Conservation (phyloP, 2,329 filamentous ascomycete genomes). For the Paramyrothecium roridum region DNA sequence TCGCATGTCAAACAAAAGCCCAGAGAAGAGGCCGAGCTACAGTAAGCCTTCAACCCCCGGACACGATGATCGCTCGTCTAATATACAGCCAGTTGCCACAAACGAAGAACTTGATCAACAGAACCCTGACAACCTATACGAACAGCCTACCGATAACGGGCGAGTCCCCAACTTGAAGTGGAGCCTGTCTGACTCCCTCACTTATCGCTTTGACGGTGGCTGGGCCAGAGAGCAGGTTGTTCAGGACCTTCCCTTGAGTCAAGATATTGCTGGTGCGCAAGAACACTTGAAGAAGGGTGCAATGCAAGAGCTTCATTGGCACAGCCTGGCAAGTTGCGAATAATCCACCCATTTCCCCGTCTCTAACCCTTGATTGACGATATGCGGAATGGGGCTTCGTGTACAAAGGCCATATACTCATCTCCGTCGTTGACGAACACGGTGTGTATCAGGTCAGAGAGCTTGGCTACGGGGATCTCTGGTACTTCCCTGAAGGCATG, state of each 20-base stretch:
- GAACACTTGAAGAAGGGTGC: slow-evolving; percentile 66
- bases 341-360: too few relatives aligned
- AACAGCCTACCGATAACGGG: slow-evolving; percentile 60
- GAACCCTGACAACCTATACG: slow-evolving; percentile 62
- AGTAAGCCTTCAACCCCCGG: too few relatives aligned
- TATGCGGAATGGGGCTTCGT: slow-evolving; percentile 67
- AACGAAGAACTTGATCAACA: slow-evolving; percentile 58
- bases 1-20: too few relatives aligned
- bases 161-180: slow-evolving; percentile 65
- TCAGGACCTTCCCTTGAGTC: slow-evolving; percentile 62
- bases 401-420: slow-evolving; percentile 51
- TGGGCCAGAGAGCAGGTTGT: slow-evolving; percentile 66
- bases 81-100: slow-evolving; percentile 51
- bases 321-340: slow-evolving; percentile 51
- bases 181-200: slow-evolving; percentile 68
- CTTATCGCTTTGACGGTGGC: slow-evolving; percentile 58
- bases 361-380: background rate
- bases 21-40: too few relatives aligned
- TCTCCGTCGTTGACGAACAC: slow-evolving; percentile 61
- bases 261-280: slow-evolving; percentile 65
- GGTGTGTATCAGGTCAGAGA: slow-evolving; percentile 53
- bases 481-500: slow-evolving; percentile 66
- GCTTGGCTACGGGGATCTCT: slow-evolving; percentile 60
- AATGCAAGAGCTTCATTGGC: slow-evolving; percentile 66
- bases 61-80: too few relatives aligned